Conservation (phyloP, 148 eudicot genomes). For the Vaccinium myrtillus region DNA sequence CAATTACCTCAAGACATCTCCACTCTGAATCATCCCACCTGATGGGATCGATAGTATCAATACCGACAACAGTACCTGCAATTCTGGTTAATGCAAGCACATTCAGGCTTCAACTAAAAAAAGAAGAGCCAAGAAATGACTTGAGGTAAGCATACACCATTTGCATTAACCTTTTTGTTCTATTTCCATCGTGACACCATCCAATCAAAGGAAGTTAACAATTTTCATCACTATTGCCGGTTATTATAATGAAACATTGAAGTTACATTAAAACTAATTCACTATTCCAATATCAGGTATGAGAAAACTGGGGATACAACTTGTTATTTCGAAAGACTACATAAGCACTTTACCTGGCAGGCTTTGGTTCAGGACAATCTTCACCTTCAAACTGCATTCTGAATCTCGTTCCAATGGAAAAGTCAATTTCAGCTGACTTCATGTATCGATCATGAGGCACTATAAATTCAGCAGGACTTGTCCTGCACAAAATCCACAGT, state of each 20-base stretch:
- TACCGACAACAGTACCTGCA: slow-evolving; percentile 20
- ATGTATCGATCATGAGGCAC: slow-evolving; percentile 18
- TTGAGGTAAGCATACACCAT: neutral
- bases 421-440: slow-evolving; percentile 19
- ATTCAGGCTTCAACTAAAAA: slow-evolving; percentile 3
- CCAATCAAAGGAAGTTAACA: neutral
- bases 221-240: neutral
- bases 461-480: slow-evolving; percentile 13
- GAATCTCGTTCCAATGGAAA: slow-evolving; percentile 20
- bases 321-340: neutral
- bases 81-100: slow-evolving; percentile 13
- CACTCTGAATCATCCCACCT: slow-evolving; percentile 28
- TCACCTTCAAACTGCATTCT: slow-evolving; percentile 17
- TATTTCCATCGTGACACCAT: neutral
- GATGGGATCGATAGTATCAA: slow-evolving; percentile 14
- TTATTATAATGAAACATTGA: neutral
- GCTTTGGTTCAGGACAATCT: slow-evolving; percentile 11
- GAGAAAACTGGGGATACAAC: neutral
- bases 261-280: neutral
- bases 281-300: neutral
- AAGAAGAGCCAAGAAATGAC: neutral
- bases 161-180: slow-evolving; percentile 1
- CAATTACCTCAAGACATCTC: slow-evolving; percentile 24
- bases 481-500: slow-evolving; percentile 17
- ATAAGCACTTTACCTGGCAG: slow-evolving; percentile 9